These are phyloP conservation scores for Neocucurbitaria cava DNA, from an alignment of 2,329 filamentous ascomycete genomes.

Conservation along the genomic window DNA sequence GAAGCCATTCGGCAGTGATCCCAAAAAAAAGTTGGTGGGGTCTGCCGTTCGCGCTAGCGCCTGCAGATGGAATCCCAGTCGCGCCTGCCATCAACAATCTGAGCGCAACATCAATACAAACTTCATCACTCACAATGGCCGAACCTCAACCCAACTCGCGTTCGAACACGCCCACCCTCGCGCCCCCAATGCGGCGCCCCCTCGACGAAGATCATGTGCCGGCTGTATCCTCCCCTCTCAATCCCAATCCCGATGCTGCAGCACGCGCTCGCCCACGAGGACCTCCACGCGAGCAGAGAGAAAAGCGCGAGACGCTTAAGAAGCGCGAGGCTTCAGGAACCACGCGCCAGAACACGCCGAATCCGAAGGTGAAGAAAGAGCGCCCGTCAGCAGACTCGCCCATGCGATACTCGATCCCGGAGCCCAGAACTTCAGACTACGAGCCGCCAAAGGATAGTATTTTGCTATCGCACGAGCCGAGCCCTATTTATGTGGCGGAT, in stretches of 20 bases:
- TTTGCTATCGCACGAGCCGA: constrained; percentile 56
- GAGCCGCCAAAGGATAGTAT: constrained; percentile 57
- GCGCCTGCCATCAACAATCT: constrained; percentile 6
- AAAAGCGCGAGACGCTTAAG: constrained; percentile 62
- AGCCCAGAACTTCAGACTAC: constrained; percentile 57
- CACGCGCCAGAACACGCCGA: constrained; percentile 49
- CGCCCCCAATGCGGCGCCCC: constrained; percentile 66
- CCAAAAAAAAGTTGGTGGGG: constrained; percentile 24
- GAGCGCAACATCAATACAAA: background rate
- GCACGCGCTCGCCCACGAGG: constrained; percentile 52
- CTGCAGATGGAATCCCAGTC: constrained; percentile 1
- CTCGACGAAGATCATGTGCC: constrained; percentile 75
- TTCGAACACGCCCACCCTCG: constrained; percentile 44
- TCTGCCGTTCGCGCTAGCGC: constrained; percentile 9
- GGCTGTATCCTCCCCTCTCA: constrained; percentile 75
- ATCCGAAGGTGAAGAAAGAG: constrained; percentile 50
- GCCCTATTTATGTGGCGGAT: constrained; percentile 52
- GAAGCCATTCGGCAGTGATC: constrained; percentile 5
- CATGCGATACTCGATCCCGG: constrained; percentile 59
- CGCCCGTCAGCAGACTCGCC: constrained; percentile 51
- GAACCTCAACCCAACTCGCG: constrained; percentile 44
- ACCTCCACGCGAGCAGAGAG: constrained; percentile 53
- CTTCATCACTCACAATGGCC: constrained; percentile 36
- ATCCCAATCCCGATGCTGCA: constrained; percentile 62
- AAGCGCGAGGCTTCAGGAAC: constrained; percentile 57